Percentiles rank a stretch among this genome's conserved stretches.
Evolutionary conservation across 163 green algal species (phyloP).

Genomic region (Chloromonas sp.): DNA sequence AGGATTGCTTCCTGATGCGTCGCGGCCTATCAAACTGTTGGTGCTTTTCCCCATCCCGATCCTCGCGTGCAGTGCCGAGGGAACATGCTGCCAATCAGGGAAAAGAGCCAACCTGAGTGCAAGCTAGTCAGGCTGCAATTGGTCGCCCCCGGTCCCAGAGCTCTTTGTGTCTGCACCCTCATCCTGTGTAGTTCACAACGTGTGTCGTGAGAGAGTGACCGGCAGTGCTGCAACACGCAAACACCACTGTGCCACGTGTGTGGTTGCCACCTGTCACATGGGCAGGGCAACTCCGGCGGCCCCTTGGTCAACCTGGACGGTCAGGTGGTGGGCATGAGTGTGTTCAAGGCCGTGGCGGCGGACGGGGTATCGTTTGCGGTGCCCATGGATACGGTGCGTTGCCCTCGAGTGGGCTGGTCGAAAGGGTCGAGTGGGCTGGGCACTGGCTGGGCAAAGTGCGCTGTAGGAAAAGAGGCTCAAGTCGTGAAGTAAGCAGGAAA

Average conservation of each 20-base stretch:
- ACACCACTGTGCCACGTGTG: not conserved
- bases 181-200: no score
- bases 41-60: no score
- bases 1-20: no score
- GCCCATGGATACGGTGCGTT: constrained; percentile 68
- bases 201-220: no score
- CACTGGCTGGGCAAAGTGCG: not conserved
- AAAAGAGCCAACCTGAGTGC: not conserved
- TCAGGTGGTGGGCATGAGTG: constrained; percentile 66
- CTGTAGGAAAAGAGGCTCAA: not conserved
- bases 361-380: constrained; percentile 87
- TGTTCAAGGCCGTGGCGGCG: constrained; percentile 49
- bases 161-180: no score
- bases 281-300: constrained; percentile 61
- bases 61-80: no score
- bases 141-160: no score
- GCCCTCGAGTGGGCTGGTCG: not conserved
- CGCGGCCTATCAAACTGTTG: no score
- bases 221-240: not conserved
- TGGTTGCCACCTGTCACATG: not conserved
- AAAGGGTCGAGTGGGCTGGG: not conserved
- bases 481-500: not conserved
- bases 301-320: constrained; percentile 76
- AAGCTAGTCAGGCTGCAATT: no score
- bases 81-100: no score